Evolutionary conservation across 1,139 yeast species (phyloP).

Genomic region (Hyphopichia fennica): DNA sequence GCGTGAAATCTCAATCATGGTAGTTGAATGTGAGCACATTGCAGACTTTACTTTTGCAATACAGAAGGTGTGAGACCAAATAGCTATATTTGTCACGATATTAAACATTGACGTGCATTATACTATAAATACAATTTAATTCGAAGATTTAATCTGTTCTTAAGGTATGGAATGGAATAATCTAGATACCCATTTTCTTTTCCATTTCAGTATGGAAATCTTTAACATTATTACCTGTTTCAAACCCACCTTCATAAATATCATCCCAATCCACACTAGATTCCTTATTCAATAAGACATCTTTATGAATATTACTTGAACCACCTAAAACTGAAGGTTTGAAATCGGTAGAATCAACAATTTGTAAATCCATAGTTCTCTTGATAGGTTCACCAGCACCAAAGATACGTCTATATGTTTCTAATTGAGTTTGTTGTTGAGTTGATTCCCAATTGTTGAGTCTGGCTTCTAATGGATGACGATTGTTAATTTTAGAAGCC

Average conservation of each 20-base stretch:
- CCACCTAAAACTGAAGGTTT: constrained; percentile 66
- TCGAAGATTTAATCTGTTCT: not conserved
- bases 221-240: constrained; percentile 33
- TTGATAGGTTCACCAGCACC: constrained; percentile 95
- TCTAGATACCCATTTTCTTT: constrained; percentile 56
- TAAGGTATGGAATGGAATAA: not conserved
- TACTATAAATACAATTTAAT: not conserved
- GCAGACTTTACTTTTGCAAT: too few species aligned
- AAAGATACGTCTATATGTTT: constrained; percentile 76
- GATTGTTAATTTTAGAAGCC: constrained; percentile 70
- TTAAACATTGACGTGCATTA: constrained; percentile 1
- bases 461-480: constrained; percentile 85
- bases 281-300: constrained; percentile 77
- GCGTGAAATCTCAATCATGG: too few species aligned
- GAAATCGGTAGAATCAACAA: constrained; percentile 73
- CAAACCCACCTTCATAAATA: constrained; percentile 62
- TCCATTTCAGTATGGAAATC: constrained; percentile 77
- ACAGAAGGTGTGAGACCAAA: too few species aligned
- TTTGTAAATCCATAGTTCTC: constrained; percentile 80
- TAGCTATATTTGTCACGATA: too few species aligned
- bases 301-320: constrained; percentile 61
- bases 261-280: constrained; percentile 90
- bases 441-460: constrained; percentile 78
- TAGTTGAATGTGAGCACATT: too few species aligned
- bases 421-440: constrained; percentile 69